These are phyloP conservation scores for Pichia insulana DNA, from an alignment of 805 yeast species.

Conservation along the genomic window DNA sequence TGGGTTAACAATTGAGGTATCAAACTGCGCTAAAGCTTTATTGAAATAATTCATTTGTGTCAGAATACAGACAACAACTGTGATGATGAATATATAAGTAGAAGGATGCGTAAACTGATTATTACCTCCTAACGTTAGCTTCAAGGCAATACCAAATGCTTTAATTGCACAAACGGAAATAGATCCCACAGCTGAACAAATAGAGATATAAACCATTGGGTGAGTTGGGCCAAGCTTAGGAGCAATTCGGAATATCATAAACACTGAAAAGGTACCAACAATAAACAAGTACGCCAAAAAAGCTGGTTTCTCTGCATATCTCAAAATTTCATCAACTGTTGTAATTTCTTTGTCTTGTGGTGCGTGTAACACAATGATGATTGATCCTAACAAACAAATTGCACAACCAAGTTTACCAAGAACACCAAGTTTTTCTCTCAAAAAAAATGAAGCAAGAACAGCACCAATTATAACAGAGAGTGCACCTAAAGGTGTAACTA, in stretches of 20 bases:
- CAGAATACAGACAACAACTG: conserved; percentile 71
- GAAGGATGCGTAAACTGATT: conserved; percentile 82
- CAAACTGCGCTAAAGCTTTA: conserved; percentile 88
- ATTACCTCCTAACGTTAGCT: conserved; percentile 73
- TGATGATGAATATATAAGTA: conserved; percentile 71
- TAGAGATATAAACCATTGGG: conserved; percentile 84
- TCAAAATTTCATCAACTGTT: conserved; percentile 81
- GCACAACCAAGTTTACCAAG: conserved; percentile 92
- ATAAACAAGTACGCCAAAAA: conserved; percentile 57
- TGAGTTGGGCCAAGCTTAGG: conserved; percentile 72
- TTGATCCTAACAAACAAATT: conserved; percentile 78
- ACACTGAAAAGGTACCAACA: conserved; percentile 60
- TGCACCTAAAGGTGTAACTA: conserved; percentile 90
- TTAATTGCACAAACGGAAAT: conserved; percentile 86
- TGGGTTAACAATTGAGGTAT: conserved; percentile 87
- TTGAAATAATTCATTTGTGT: conserved; percentile 93
- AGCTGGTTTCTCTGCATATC: conserved; percentile 70
- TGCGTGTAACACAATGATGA: conserved; percentile 82
- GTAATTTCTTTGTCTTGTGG: conserved; percentile 87
- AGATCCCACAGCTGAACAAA: conserved; percentile 85
- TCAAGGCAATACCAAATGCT: conserved; percentile 88
- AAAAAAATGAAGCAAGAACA: conserved; percentile 73
- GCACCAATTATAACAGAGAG: conserved; percentile 87
- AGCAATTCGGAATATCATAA: conserved; percentile 77
- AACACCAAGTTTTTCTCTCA: conserved; percentile 80